These are phyloP conservation scores for Nothophytophthora sp. DNA, from an alignment of 352 stramenopile genomes.

Conservation along the genomic window DNA sequence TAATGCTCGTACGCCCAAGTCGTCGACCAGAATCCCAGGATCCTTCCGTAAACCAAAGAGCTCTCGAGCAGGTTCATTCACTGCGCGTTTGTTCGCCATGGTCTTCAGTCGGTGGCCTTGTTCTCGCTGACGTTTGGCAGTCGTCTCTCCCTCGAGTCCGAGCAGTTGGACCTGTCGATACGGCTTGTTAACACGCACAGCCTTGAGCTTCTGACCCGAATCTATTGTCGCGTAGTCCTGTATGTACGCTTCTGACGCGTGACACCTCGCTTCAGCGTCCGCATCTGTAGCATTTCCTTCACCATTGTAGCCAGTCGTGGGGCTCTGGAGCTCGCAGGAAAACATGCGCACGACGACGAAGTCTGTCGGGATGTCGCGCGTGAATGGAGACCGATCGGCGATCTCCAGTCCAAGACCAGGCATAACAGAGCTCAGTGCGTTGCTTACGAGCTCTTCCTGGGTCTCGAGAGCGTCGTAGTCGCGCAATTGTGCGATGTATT, in stretches of 20 bases:
- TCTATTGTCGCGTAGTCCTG: constrained; percentile 8
- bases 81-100: constrained; percentile 10
- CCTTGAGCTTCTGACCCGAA: constrained; percentile 24
- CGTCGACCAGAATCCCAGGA: constrained; percentile 39
- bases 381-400: constrained; percentile 23
- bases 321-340: constrained; percentile 24
- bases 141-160: constrained; percentile 3
- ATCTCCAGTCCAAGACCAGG: constrained; percentile 28
- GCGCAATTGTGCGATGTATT: constrained; percentile 43
- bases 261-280: constrained; percentile 12
- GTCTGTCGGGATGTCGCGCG: constrained; percentile 46
- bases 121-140: neutral
- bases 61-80: constrained; percentile 16
- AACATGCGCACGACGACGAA: constrained; percentile 64
- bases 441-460: constrained; percentile 40
- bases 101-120: constrained; percentile 14
- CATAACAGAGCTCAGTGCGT: constrained; percentile 9
- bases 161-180: constrained; percentile 44
- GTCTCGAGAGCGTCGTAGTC: constrained; percentile 24
- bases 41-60: constrained; percentile 29
- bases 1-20: constrained; percentile 51
- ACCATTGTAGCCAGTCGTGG: neutral
- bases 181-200: constrained; percentile 46
- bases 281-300: neutral
- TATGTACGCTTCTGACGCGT: constrained; percentile 23